Evolutionary conservation across 257 asterid species (phyloP).

Genomic region (Lantana camara): DNA sequence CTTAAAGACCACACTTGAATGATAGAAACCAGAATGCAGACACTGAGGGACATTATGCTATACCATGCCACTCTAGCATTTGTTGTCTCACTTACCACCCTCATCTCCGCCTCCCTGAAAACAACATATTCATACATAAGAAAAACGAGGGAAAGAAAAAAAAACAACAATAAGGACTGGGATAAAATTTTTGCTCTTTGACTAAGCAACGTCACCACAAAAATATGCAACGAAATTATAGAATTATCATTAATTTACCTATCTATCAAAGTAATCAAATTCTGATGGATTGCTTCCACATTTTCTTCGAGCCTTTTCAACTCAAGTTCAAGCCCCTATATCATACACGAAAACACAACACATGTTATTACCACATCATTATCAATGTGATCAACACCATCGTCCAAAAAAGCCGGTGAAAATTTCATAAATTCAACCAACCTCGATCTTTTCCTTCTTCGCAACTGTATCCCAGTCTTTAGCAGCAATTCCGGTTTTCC

Average conservation of each 20-base stretch:
- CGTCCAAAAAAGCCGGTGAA: background rate
- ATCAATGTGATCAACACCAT: no score
- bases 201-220: no score
- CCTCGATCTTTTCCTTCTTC: conserved; percentile 84
- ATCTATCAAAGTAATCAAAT: conserved; percentile 43
- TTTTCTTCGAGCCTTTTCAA: conserved; percentile 67
- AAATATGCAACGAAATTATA: background rate
- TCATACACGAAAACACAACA: background rate
- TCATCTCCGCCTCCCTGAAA: conserved; percentile 66
- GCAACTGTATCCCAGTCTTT: conserved; percentile 94
- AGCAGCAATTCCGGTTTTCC: conserved; percentile 77
- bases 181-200: no score
- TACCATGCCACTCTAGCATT: conserved; percentile 65
- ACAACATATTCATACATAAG: background rate
- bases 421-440: conserved; percentile 23
- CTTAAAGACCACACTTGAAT: conserved; percentile 54
- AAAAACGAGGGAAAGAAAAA: no score
- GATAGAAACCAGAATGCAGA: conserved; percentile 49
- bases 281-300: conserved; percentile 60
- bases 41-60: conserved; percentile 54
- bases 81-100: conserved; percentile 64
- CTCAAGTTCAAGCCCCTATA: conserved; percentile 84
- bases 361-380: background rate
- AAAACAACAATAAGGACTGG: no score
- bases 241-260: conserved; percentile 47